These are phyloP conservation scores for Sporothrix euskadiensis DNA, from an alignment of 2,329 filamentous ascomycete species.

Conservation along the genomic window DNA sequence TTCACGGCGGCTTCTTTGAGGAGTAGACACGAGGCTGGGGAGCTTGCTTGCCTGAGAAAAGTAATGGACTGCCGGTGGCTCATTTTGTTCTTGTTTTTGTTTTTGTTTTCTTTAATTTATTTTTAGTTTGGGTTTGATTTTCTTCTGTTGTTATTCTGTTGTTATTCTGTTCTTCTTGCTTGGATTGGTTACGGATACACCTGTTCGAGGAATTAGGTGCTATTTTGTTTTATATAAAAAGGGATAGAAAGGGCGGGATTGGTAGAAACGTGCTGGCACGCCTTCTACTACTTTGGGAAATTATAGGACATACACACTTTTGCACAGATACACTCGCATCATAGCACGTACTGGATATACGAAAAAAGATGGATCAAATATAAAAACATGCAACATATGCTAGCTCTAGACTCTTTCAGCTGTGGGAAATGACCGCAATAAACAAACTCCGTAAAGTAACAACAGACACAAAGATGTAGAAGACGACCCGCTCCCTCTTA, in stretches of 20 bases:
- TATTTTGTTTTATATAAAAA: not conserved
- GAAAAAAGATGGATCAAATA: not conserved
- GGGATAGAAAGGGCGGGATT: not conserved
- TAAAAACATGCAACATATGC: not conserved
- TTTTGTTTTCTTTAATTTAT: not conserved
- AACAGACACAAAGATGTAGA: not conserved
- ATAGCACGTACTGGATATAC: not conserved
- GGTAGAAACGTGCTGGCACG: not conserved
- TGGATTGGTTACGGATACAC: not conserved
- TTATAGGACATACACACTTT: not conserved
- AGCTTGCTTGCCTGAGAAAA: not conserved
- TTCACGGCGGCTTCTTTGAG: slow-evolving; percentile 31
- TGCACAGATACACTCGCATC: not conserved
- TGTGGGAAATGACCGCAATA: not conserved
- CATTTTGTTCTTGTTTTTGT: not conserved
- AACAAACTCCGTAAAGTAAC: not conserved
- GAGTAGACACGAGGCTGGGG: not conserved
- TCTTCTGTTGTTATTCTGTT: not conserved
- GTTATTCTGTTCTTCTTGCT: not conserved
- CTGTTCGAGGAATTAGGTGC: not conserved
- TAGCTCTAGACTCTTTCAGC: not conserved
- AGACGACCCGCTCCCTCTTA: not conserved
- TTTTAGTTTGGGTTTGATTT: not conserved
- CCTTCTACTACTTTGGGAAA: not conserved
- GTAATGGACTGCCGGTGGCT: not conserved